These are phyloP conservation scores for Chernovozyma aurita DNA, from an alignment of 1,139 yeast species.

Conservation along the genomic window DNA sequence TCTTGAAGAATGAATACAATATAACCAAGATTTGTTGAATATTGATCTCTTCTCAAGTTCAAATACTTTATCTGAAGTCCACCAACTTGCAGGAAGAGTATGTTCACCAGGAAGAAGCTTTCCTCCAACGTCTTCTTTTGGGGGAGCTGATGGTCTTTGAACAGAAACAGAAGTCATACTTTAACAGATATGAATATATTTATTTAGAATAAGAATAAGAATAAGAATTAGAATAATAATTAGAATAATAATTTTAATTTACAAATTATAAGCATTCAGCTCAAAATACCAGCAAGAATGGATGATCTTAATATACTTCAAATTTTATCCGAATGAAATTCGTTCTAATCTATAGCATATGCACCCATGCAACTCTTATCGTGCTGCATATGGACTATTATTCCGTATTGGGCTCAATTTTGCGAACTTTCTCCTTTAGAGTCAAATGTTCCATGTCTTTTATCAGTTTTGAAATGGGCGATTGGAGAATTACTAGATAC, in stretches of 20 bases:
- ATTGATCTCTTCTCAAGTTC: conserved; percentile 55
- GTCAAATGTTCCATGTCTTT: not conserved
- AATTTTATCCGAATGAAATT: too few relatives aligned
- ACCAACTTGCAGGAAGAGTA: conserved; percentile 63
- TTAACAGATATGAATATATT: not conserved
- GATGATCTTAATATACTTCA: too few relatives aligned
- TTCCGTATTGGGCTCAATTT: not conserved
- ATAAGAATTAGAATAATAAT: too few relatives aligned
- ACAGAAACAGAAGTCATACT: conserved; percentile 12
- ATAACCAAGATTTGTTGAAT: conserved; percentile 54
- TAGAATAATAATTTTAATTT: too few relatives aligned
- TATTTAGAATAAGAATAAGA: too few relatives aligned
- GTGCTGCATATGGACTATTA: not conserved
- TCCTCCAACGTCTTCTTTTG: conserved; percentile 18
- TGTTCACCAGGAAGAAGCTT: conserved; percentile 44
- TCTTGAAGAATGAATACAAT: conserved; percentile 45
- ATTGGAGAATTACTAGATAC: too few relatives aligned
- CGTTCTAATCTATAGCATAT: too few relatives aligned
- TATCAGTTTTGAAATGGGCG: too few relatives aligned
- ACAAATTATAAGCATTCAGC: too few relatives aligned
- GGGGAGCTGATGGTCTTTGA: conserved; percentile 23
- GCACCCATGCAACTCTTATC: conserved; percentile 1
- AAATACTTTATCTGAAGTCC: conserved; percentile 54
- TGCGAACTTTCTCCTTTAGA: not conserved
- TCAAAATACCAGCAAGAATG: too few relatives aligned